These are phyloP conservation scores for Apiospora malaysiana DNA, from an alignment of 2,329 filamentous ascomycete genomes.

Conservation along the genomic window DNA sequence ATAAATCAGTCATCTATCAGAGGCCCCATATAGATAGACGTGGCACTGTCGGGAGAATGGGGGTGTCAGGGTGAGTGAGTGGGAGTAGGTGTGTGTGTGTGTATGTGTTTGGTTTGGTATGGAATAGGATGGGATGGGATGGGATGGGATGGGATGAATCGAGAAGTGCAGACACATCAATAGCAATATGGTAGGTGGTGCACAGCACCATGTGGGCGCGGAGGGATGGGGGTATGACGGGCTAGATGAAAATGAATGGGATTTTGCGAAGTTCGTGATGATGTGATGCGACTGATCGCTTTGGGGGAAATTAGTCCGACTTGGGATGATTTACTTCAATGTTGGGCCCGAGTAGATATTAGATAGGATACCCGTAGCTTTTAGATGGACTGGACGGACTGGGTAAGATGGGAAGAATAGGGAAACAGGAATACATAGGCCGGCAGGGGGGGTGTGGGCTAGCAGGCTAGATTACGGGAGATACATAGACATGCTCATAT, in stretches of 20 bases:
- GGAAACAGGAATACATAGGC: slow-evolving; percentile 16
- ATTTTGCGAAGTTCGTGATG: slow-evolving; percentile 18
- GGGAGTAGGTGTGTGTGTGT: slow-evolving; percentile 12
- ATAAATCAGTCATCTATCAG: slow-evolving; percentile 18
- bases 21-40: slow-evolving; percentile 10
- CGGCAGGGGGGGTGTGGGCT: slow-evolving; percentile 11
- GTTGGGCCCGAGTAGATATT: slow-evolving; percentile 11
- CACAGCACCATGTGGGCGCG: background rate
- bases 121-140: background rate
- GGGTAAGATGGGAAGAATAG: slow-evolving; percentile 4
- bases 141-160: background rate
- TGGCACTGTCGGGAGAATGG: slow-evolving; percentile 4
- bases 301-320: slow-evolving; percentile 18
- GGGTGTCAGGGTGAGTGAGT: slow-evolving; percentile 16
- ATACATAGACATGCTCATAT: background rate
- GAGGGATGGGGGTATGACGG: slow-evolving; percentile 15
- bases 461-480: slow-evolving; percentile 5
- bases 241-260: background rate
- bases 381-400: background rate
- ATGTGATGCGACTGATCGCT: slow-evolving; percentile 19
- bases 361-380: slow-evolving; percentile 10
- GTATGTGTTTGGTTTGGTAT: background rate
- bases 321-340: slow-evolving; percentile 14
- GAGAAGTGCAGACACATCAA: background rate
- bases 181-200: background rate